A percentile compares a stretch with the other conserved stretches of the same genome.
These are phyloP conservation scores for Leishmania guyanensis DNA, from an alignment of 208 protist genomes.

Conservation along the genomic window DNA sequence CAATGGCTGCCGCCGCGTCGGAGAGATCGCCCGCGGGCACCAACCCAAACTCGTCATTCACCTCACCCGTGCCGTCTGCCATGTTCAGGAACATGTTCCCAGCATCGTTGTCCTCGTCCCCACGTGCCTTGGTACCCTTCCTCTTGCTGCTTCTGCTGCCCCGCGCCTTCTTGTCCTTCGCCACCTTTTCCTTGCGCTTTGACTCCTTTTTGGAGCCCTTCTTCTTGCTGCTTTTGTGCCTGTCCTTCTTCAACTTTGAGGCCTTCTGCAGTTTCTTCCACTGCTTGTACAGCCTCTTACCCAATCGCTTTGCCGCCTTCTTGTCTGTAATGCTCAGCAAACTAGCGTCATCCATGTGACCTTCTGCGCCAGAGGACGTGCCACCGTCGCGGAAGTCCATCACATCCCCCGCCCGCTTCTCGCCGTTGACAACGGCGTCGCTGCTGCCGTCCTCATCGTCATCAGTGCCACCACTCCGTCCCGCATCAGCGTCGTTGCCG, in stretches of 20 bases:
- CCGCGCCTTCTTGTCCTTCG: slow-evolving; percentile 20
- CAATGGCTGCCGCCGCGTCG: slow-evolving; percentile 11
- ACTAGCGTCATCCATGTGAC: slow-evolving; percentile 37
- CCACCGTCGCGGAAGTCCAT: slow-evolving; percentile 15
- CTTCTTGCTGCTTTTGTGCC: slow-evolving; percentile 28
- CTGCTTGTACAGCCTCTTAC: slow-evolving; percentile 61
- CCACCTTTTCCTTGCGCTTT: slow-evolving; percentile 14
- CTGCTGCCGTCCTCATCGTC: slow-evolving; percentile 1
- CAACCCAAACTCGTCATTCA: slow-evolving; percentile 15
- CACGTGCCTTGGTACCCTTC: background rate
- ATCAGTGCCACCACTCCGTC: background rate
- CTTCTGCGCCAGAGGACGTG: background rate
- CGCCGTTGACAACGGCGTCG: background rate
- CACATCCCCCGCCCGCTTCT: slow-evolving; percentile 3
- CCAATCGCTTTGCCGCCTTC: slow-evolving; percentile 58
- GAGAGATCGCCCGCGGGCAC: slow-evolving; percentile 18
- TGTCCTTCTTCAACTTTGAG: slow-evolving; percentile 25
- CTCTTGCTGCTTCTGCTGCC: background rate
- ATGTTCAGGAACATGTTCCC: slow-evolving; percentile 14
- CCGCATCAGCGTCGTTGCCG: background rate
- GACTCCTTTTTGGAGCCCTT: slow-evolving; percentile 26
- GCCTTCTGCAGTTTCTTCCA: slow-evolving; percentile 71
- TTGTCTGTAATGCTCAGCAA: slow-evolving; percentile 51
- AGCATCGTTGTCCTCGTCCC: slow-evolving; percentile 6
- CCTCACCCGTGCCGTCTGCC: background rate